A percentile compares a stretch with the other conserved stretches of the same genome.
Evolutionary conservation across 2,329 filamentous ascomycete genomes (phyloP).

Genomic region (Paracoccidioides brasiliensis): DNA sequence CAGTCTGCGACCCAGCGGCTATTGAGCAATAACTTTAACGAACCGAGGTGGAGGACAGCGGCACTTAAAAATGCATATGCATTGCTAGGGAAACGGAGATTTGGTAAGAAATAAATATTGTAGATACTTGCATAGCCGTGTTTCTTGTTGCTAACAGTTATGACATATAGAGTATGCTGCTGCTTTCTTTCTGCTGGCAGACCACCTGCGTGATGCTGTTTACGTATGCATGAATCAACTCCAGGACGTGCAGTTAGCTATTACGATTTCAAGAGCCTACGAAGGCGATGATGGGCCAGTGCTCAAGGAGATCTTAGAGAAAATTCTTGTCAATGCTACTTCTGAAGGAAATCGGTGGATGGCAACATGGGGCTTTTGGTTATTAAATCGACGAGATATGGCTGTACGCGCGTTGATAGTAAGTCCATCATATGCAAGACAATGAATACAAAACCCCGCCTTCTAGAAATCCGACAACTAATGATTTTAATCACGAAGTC

Average conservation of each 20-base stretch:
- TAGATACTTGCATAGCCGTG: background rate
- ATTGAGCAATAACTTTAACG: slow-evolving; percentile 79
- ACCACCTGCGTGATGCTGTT: slow-evolving; percentile 71
- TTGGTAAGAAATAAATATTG: slow-evolving; percentile 44
- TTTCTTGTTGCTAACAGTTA: too few relatives aligned
- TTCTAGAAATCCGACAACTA: slow-evolving; percentile 7
- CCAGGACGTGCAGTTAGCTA: slow-evolving; percentile 76
- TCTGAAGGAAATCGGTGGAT: slow-evolving; percentile 83
- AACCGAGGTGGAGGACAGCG: slow-evolving; percentile 73
- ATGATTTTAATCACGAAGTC: slow-evolving; percentile 40
- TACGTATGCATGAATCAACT: slow-evolving; percentile 78
- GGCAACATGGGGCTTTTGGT: slow-evolving; percentile 91
- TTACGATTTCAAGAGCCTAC: slow-evolving; percentile 77
- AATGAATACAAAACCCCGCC: slow-evolving; percentile 3
- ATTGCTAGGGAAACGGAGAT: slow-evolving; percentile 76
- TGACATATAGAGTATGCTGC: slow-evolving; percentile 64
- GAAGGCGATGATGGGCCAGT: slow-evolving; percentile 71
- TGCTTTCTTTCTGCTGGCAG: slow-evolving; percentile 86
- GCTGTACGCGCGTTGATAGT: slow-evolving; percentile 74
- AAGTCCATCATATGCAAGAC: slow-evolving; percentile 22
- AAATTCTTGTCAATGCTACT: slow-evolving; percentile 65
- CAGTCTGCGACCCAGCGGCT: slow-evolving; percentile 67
- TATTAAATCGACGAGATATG: slow-evolving; percentile 68
- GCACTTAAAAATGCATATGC: slow-evolving; percentile 96
- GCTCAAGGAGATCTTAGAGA: slow-evolving; percentile 59